These are phyloP conservation scores for Leccinum sublutescens DNA, from an alignment of 768 basidiomycete species.

Conservation along the genomic window DNA sequence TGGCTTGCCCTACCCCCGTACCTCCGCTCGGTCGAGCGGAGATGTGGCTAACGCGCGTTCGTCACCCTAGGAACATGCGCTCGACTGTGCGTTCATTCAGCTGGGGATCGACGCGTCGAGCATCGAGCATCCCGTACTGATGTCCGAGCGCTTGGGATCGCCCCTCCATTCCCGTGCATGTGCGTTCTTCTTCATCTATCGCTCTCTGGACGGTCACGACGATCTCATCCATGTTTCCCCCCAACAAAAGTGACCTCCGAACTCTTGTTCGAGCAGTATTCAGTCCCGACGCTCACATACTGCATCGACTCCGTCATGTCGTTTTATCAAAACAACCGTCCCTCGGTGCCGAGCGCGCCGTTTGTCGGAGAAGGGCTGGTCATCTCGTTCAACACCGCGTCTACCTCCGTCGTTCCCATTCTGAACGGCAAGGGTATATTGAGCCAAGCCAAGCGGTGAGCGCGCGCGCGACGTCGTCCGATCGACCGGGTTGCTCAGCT, in stretches of 20 bases:
- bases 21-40: not conserved
- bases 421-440: constrained; percentile 79
- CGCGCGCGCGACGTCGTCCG: not conserved
- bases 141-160: constrained; percentile 89
- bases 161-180: constrained; percentile 85
- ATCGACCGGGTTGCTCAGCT: not conserved
- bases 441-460: constrained; percentile 83
- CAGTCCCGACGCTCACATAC: constrained; percentile 81
- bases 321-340: constrained; percentile 76
- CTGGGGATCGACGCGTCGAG: constrained; percentile 76
- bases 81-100: constrained; percentile 89
- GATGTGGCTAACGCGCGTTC: constrained; percentile 1
- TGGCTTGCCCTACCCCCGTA: too few relatives aligned
- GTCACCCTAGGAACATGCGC: constrained; percentile 79
- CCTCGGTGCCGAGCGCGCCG: constrained; percentile 28
- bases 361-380: constrained; percentile 75
- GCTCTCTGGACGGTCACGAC: not conserved
- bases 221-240: not conserved
- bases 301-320: constrained; percentile 91
- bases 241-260: constrained; percentile 79
- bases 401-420: constrained; percentile 89
- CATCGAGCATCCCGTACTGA: constrained; percentile 85
- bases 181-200: constrained; percentile 40
- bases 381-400: constrained; percentile 88
- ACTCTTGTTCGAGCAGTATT: constrained; percentile 92